Evolutionary conservation across 2,329 filamentous ascomycete genomes (phyloP).

Genomic region (Calonectria fujianensis): DNA sequence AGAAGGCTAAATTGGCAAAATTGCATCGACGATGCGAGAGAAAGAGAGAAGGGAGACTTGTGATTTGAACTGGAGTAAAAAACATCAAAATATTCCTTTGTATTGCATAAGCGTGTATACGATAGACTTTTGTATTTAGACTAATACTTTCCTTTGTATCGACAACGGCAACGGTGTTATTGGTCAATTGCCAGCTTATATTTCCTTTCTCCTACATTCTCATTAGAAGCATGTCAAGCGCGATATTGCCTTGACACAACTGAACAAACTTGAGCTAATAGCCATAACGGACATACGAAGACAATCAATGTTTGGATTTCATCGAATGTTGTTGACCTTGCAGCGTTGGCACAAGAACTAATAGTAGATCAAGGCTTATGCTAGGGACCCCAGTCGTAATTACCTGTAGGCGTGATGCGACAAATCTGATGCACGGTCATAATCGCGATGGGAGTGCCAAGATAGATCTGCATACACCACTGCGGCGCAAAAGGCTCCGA

Average conservation of each 20-base stretch:
- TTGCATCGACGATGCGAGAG: constrained; percentile 29
- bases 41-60: constrained; percentile 22
- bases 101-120: neutral
- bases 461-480: constrained; percentile 1
- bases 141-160: constrained; percentile 13
- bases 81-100: neutral
- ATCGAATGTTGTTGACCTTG: neutral
- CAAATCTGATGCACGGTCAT: neutral
- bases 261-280: neutral
- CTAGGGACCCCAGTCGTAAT: neutral
- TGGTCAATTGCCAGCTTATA: neutral
- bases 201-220: too few relatives aligned
- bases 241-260: neutral
- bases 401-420: neutral
- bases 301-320: neutral
- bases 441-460: too few relatives aligned
- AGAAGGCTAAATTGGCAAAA: constrained; percentile 28
- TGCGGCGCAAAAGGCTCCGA: neutral
- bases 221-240: too few relatives aligned
- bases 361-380: neutral
- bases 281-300: too few relatives aligned
- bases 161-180: neutral
- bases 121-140: constrained; percentile 15
- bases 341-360: neutral
- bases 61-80: neutral